Base-by-base conservation (phyloP, 2,329 filamentous ascomycete genomes). In the Whalleya microplaca region DNA sequence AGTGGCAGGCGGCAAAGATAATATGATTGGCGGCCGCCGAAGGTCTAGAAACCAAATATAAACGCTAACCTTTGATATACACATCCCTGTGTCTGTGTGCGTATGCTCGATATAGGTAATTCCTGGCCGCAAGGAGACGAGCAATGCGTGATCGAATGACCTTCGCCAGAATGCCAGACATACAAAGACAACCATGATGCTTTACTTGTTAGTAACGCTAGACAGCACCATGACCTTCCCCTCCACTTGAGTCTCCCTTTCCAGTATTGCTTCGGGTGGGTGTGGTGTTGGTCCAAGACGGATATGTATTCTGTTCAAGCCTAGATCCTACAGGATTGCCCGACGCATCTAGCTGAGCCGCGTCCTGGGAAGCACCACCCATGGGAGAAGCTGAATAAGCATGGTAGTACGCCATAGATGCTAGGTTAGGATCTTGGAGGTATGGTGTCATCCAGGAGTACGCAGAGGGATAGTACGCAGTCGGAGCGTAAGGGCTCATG, bases 401-500 rank as follows among this genome's bases (percentile, higher is more conserved):
- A 19, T 59, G 42, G 18, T 54, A 58, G 18, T 54, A 61, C 3
- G 48, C 48, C 42, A 59, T 45, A 14, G 48, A 12, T 10, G 54
- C 54, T n/a, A 55, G 45, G 21, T 56, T 53, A 12, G 64, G 64
- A 29, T 70, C 68, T 21, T 65, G 61, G 21, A 71, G 54, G 41
- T 69, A 71, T 1, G 69, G 69, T 0, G 67, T 65, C 16, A 59
- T 51, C 69, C 69, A 71, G 8, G 58, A 51, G 19, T 52, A 56
- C 1, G 58, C 53, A 2, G 56, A 45, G 16, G 53, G 51, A 40
- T 64, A 67, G 45, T 64, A 66, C 10, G 56, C 32, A 37, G 19
- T 51, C 27, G 59, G 40, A 19, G 55, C 49, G 51, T 59, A 64
- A 0, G 65, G 60, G 16, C 56, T 64, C 18, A 62, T 46, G 18